Percentiles rank a stretch among this genome's conserved stretches.
These are phyloP conservation scores for Trichoderma citrinoviride DNA, from an alignment of 2,329 filamentous ascomycete genomes.

Conservation along the genomic window DNA sequence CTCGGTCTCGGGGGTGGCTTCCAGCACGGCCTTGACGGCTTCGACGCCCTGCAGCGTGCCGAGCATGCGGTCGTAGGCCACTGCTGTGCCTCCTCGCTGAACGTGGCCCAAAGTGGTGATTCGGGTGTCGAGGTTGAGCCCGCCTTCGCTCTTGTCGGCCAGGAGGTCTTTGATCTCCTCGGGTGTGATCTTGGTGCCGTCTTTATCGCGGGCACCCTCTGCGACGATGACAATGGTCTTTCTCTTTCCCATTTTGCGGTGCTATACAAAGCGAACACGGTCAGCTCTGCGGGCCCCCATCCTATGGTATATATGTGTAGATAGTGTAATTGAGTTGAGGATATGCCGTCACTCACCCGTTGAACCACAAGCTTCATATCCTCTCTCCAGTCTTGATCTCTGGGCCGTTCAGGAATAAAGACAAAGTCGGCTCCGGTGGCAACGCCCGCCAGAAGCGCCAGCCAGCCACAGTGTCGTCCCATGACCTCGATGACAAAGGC, in stretches of 20 bases:
- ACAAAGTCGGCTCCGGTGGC: slow-evolving; percentile 94
- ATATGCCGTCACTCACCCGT: slow-evolving; percentile 50
- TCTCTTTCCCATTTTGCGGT: slow-evolving; percentile 84
- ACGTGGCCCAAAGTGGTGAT: slow-evolving; percentile 96
- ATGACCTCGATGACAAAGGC: slow-evolving; percentile 99
- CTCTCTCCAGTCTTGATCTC: slow-evolving; percentile 80
- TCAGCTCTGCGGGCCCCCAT: slow-evolving; percentile 7
- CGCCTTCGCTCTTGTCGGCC: slow-evolving; percentile 61
- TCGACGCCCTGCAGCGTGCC: slow-evolving; percentile 91
- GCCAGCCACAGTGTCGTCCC: slow-evolving; percentile 96
- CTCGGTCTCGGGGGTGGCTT: slow-evolving; percentile 82
- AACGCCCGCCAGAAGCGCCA: slow-evolving; percentile 93
- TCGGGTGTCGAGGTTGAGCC: slow-evolving; percentile 82
- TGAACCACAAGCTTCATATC: slow-evolving; percentile 80
- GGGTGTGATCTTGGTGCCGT: slow-evolving; percentile 80
- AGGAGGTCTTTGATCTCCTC: slow-evolving; percentile 83
- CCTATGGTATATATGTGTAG: no score
- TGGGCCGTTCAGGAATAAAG: slow-evolving; percentile 94
- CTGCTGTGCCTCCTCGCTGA: slow-evolving; percentile 90
- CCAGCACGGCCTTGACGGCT: slow-evolving; percentile 86
- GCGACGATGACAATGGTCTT: slow-evolving; percentile 98
- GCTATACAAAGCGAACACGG: slow-evolving; percentile 47
- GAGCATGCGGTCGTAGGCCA: slow-evolving; percentile 91
- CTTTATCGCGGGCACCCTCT: slow-evolving; percentile 83
- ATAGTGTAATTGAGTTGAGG: background rate